Conservation (phyloP, 306 rosid genomes). For the Mucuna pruriens region DNA sequence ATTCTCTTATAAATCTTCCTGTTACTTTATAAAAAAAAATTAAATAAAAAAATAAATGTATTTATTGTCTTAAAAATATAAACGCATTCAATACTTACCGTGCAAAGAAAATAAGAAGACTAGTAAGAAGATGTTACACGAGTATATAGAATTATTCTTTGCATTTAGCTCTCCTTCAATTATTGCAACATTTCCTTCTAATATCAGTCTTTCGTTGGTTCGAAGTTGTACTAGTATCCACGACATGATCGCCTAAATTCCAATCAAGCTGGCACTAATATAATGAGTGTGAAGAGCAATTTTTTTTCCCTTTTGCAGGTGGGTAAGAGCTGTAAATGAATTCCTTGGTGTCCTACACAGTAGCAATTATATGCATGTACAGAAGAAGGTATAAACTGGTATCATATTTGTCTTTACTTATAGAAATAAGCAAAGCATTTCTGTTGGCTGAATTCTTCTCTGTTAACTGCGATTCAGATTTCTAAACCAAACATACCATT, state of each 20-base stretch:
- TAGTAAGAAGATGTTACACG: no score
- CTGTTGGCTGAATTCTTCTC: slow-evolving; percentile 27
- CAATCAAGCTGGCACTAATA: background rate
- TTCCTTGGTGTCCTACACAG: slow-evolving; percentile 60
- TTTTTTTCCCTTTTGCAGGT: slow-evolving; percentile 54
- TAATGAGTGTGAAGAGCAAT: background rate
- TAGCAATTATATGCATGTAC: slow-evolving; percentile 58
- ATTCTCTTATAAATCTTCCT: no score
- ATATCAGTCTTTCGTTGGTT: slow-evolving; percentile 2
- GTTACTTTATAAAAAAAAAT: no score
- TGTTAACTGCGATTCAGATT: slow-evolving; percentile 41
- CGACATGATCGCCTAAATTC: background rate
- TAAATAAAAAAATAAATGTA: no score
- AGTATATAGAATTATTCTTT: no score
- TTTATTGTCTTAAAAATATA: no score
- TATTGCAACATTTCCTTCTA: background rate
- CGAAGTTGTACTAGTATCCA: background rate
- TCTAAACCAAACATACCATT: slow-evolving; percentile 38
- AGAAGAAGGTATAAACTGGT: slow-evolving; percentile 52
- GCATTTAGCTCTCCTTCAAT: no score
- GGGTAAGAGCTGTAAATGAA: slow-evolving; percentile 79
- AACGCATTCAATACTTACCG: no score
- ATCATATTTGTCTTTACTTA: background rate
- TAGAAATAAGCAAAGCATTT: background rate
- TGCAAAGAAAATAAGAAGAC: no score